Conservation (phyloP, 768 basidiomycete species). For the Cyclocybe aegerita region DNA sequence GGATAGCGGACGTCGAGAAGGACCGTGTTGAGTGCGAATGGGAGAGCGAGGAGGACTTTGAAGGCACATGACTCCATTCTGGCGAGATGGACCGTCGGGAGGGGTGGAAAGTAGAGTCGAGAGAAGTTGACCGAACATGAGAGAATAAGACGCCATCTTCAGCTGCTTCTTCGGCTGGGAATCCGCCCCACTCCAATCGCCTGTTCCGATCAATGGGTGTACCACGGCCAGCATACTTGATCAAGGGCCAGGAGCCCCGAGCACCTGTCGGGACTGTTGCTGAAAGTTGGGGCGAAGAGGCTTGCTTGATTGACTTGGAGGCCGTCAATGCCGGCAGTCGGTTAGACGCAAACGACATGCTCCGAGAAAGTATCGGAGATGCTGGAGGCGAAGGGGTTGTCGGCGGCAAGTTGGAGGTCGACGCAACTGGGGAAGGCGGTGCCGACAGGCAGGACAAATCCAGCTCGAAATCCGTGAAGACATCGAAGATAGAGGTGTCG, state of each 20-base stretch:
- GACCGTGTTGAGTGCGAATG: slow-evolving; percentile 11
- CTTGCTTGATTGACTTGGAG: slow-evolving; percentile 24
- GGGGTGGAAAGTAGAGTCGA: slow-evolving; percentile 33
- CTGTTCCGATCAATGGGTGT: slow-evolving; percentile 47
- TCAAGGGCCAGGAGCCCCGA: slow-evolving; percentile 43
- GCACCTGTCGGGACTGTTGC: slow-evolving; percentile 25
- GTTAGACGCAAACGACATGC: slow-evolving; percentile 32
- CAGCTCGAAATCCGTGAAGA: slow-evolving; percentile 46
- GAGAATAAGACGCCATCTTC: slow-evolving; percentile 49
- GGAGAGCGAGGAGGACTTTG: slow-evolving; percentile 20
- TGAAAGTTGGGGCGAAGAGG: slow-evolving; percentile 25
- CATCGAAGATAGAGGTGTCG: slow-evolving; percentile 33
- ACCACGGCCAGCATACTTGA: slow-evolving; percentile 45
- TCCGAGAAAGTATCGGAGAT: slow-evolving; percentile 32
- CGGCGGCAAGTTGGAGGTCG: slow-evolving; percentile 30
- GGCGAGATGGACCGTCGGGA: slow-evolving; percentile 26
- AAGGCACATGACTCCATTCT: slow-evolving; percentile 39
- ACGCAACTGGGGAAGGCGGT: slow-evolving; percentile 38
- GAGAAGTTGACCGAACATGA: slow-evolving; percentile 35
- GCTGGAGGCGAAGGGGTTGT: slow-evolving; percentile 29
- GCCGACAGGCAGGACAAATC: slow-evolving; percentile 45
- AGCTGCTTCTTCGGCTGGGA: slow-evolving; percentile 33
- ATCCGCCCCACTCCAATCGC: slow-evolving; percentile 44
- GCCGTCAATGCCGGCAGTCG: slow-evolving; percentile 20
- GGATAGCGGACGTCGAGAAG: slow-evolving; percentile 5